Conservation (phyloP, 495 filamentous ascomycete genomes). For the Pyronema domesticum region DNA sequence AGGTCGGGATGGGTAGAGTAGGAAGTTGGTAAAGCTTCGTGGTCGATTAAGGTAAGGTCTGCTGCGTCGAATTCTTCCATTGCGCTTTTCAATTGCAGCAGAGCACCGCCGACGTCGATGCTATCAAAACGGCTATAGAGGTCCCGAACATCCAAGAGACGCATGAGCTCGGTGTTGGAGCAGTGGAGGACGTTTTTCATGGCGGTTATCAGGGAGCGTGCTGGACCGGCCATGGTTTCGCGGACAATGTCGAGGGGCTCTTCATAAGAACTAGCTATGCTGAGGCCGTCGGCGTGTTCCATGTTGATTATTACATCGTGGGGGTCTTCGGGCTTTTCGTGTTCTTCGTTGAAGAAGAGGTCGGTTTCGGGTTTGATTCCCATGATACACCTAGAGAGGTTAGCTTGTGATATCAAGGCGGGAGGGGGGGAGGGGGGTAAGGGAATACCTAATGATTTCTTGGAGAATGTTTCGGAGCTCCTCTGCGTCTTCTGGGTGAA, state of each 20-base stretch:
- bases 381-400: slow-evolving; percentile 11
- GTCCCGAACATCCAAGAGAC: slow-evolving; percentile 29
- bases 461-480: slow-evolving; percentile 36
- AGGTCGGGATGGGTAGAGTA: slow-evolving; percentile 30
- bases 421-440: slow-evolving; percentile 20
- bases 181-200: slow-evolving; percentile 29
- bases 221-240: slow-evolving; percentile 30
- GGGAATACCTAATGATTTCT: slow-evolving; percentile 30
- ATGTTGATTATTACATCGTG: slow-evolving; percentile 27
- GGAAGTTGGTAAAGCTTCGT: slow-evolving; percentile 19
- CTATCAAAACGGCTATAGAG: slow-evolving; percentile 4
- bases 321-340: neutral
- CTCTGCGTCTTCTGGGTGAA: slow-evolving; percentile 31
- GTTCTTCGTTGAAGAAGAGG: slow-evolving; percentile 24
- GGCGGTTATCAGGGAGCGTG: slow-evolving; percentile 29
- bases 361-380: slow-evolving; percentile 30
- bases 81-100: slow-evolving; percentile 22
- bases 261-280: slow-evolving; percentile 11
- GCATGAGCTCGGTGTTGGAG: slow-evolving; percentile 34
- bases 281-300: slow-evolving; percentile 9
- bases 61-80: slow-evolving; percentile 27
- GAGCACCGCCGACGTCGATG: slow-evolving; percentile 23
- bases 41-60: slow-evolving; percentile 25
- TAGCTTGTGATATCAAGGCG: slow-evolving; percentile 14
- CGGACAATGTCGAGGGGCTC: slow-evolving; percentile 23